These are phyloP conservation scores for Microascus cirrosus DNA, from an alignment of 2,329 filamentous ascomycete species.

Conservation along the genomic window DNA sequence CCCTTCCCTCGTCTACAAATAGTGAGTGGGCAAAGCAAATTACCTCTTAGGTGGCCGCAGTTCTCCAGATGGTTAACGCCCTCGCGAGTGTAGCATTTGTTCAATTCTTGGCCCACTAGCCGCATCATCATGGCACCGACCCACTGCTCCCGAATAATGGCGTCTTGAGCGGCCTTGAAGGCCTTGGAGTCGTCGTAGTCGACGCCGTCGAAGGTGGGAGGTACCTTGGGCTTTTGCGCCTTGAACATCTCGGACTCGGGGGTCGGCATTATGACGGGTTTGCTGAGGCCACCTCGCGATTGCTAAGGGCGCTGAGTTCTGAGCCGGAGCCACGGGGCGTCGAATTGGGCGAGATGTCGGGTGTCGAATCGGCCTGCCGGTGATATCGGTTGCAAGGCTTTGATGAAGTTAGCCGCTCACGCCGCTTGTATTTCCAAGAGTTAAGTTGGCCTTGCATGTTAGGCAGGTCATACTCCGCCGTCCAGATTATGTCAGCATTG, in stretches of 20 bases:
- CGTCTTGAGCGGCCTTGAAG: slow-evolving; percentile 74
- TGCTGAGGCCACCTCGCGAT: slow-evolving; percentile 10
- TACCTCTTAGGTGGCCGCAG: slow-evolving; percentile 71
- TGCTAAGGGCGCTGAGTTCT: background rate
- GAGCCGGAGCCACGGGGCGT: background rate
- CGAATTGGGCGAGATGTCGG: background rate
- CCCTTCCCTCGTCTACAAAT: slow-evolving; percentile 2
- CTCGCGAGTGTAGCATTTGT: slow-evolving; percentile 76
- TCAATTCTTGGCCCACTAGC: slow-evolving; percentile 69
- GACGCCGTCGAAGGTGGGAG: slow-evolving; percentile 76
- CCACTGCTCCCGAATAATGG: slow-evolving; percentile 79
- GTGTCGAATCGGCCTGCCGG: background rate
- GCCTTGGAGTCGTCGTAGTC: slow-evolving; percentile 75
- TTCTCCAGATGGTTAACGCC: slow-evolving; percentile 85
- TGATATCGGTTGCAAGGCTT: slow-evolving; percentile 1
- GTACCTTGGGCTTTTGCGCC: slow-evolving; percentile 71
- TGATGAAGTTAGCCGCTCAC: slow-evolving; percentile 2
- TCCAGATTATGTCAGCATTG: background rate
- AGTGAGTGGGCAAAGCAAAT: slow-evolving; percentile 21
- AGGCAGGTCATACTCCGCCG: background rate
- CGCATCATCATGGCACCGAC: slow-evolving; percentile 82
- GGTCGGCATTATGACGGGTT: slow-evolving; percentile 52
- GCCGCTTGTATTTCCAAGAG: background rate
- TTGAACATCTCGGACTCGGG: slow-evolving; percentile 75
- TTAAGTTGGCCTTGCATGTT: background rate